Evolutionary conservation across 1,284 basidiomycete species (phyloP).

Genomic region (Volvariella volvacea): DNA sequence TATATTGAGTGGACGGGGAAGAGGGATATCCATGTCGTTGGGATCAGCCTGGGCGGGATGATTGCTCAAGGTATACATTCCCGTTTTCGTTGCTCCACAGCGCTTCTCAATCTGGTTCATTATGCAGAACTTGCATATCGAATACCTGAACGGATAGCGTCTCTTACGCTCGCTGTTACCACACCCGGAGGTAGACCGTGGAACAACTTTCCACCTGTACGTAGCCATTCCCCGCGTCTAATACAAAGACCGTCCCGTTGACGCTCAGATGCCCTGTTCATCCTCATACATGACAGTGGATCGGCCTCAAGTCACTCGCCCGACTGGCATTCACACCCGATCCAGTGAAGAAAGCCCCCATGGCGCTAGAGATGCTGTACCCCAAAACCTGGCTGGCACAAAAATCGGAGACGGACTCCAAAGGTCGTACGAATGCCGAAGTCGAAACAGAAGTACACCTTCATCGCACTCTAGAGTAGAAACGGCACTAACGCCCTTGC

Average conservation of each 20-base stretch:
- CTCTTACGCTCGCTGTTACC: constrained; percentile 66
- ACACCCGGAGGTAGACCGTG: constrained; percentile 55
- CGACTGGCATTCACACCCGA: constrained; percentile 44
- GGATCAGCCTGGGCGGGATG: constrained; percentile 83
- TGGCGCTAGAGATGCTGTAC: constrained; percentile 56
- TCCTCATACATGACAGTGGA: constrained; percentile 24
- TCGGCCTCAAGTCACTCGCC: constrained; percentile 32
- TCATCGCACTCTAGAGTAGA: constrained; percentile 1
- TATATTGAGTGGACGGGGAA: constrained; percentile 66
- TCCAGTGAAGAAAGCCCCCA: constrained; percentile 41
- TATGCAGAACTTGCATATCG: constrained; percentile 53
- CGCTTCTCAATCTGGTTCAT: background rate
- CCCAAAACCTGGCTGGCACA: constrained; percentile 53
- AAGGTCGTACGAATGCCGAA: constrained; percentile 57
- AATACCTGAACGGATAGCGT: constrained; percentile 62
- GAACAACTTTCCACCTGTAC: constrained; percentile 55
- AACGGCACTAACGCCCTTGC: background rate
- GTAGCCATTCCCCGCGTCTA: too few species aligned
- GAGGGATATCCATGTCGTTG: constrained; percentile 66
- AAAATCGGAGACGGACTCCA: constrained; percentile 39
- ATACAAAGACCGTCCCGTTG: background rate
- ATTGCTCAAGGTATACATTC: constrained; percentile 61
- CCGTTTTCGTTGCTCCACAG: too few species aligned
- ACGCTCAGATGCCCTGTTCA: background rate
- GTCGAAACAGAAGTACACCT: constrained; percentile 45